Conservation (phyloP, 768 basidiomycete genomes). For the Mycena leptocephala region DNA sequence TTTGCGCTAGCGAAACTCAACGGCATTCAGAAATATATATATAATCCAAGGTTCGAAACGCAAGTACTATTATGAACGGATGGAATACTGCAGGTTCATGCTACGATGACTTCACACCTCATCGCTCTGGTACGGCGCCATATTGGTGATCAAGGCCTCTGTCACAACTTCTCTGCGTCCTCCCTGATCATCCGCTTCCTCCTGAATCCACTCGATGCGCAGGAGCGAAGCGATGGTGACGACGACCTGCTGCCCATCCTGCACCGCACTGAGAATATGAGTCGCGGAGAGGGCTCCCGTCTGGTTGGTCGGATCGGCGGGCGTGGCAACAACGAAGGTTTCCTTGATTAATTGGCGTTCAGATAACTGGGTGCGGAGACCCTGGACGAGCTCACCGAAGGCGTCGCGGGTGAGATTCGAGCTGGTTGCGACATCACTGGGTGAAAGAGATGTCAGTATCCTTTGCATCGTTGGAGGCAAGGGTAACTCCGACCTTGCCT, state of each 20-base stretch:
- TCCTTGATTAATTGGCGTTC: background rate
- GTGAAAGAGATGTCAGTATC: background rate
- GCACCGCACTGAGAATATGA: slow-evolving; percentile 1
- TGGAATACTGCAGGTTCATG: too few relatives aligned
- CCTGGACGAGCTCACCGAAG: background rate
- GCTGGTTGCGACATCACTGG: background rate
- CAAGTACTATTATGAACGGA: too few relatives aligned
- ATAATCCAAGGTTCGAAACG: too few relatives aligned
- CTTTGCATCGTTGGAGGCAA: background rate
- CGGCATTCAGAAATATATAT: background rate
- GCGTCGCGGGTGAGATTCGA: background rate
- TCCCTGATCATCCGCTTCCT: background rate
- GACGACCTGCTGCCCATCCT: background rate
- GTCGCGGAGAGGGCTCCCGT: background rate
- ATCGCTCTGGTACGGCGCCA: background rate
- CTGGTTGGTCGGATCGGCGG: slow-evolving; percentile 4
- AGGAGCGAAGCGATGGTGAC: background rate
- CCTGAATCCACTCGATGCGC: background rate
- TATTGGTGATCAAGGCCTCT: background rate
- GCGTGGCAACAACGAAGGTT: slow-evolving; percentile 1
- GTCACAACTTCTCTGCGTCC: background rate
- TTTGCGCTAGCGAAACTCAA: too few relatives aligned
- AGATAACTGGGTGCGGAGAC: background rate
- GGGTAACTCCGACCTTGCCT: background rate
- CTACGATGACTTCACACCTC: background rate